Evolutionary conservation across 345 rosid species (phyloP), one percentile per base, ranked within the genome.

Genomic region (Populus euphratica): DNA sequence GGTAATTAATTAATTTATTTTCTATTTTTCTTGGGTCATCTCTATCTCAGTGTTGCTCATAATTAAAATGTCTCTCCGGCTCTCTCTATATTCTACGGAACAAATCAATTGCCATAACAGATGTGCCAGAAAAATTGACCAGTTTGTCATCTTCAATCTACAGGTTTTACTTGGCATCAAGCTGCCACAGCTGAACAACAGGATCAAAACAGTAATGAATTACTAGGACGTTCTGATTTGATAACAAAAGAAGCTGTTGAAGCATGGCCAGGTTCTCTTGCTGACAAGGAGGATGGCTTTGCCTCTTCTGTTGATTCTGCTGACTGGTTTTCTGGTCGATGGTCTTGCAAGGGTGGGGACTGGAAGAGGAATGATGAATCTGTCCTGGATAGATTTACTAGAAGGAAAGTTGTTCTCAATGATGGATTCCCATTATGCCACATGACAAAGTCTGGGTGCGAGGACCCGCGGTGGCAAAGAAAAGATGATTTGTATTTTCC

Each of bases 301-400:
- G 79, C 77, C 31, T 72, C 74, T 72, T 70, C 62, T 76, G 77
- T 76, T 73, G 98, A 89, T 69, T 72, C 85, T 50, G 82, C 85
- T 76, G 91, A 90, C 73, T 89, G 97, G 92, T 94, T 88, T 85
- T 83, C 93, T 75, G 89, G 91, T 44, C 88, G 85, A 35, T 92
- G 97, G 97, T 86, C 98, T 4, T 92, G 97, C 89, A 96, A 94
- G 84, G 99, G 99, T 72, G 99, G 99, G 80, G 99, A 96, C 83
- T 96, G 99, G 99, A 92, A 86, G 84, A 92, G 97, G 87, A 85
- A 86, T 38, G 98, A 96, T 76, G 99, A 96, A 67, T 77, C 87
- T 78, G 69, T 83, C 56, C 92, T 86, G 75, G 99, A 96, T 74
- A 87, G 81, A 76, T 61, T 81, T 84, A 72, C 79, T 65, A 86